Base-by-base conservation (phyloP, 2,329 filamentous ascomycete species). In the Penicillium aurantiogriseum region DNA sequence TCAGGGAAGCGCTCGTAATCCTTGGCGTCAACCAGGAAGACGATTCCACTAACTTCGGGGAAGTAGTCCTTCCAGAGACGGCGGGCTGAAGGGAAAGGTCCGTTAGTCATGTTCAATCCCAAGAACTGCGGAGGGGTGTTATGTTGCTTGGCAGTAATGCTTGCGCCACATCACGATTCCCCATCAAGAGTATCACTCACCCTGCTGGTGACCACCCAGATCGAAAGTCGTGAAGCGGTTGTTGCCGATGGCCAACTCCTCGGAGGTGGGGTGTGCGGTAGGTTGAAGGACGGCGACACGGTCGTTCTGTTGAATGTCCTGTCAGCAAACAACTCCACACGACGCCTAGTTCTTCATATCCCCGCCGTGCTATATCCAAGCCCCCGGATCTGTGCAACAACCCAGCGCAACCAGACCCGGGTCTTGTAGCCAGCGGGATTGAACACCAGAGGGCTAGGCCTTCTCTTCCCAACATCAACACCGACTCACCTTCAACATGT, bases 61-160 rank as follows among this genome's bases (percentile, higher is more conserved):
- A 96, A 96, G 80, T 96, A 96, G 74, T 96, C 92, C 77, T 92
- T 93, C 92, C 92, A 96, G 69, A 96, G 87, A 71, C 92, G 91
- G 67, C 92, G 91, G 63, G 92, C 92, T 92, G 63, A 54, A 53
- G 33, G 25, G 33, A 51, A 44, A 46, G 21, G 27, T 56, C 42
- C 44, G 47, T 44, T 47, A 54, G 55, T 51, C 29, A 23, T 31
- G 4, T 53, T 35, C 38, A 35, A 31, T 57, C 25, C 38, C 5
- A 25, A n/a, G 15, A 13, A 35, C 0, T n/a, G 31, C n/a, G 31
- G 31, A 17, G 21, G 19, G 19, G 44, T 10, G 15, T 33, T 35
- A 3, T 17, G 44, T n/a, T 47, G 45, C 31, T 47, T 36, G 15
- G 45, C 19, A 47, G 7, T 25, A 36, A 35, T 8, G 31, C 17